Conservation (phyloP, 352 stramenopile genomes). For the Phytophthora foliorum region DNA sequence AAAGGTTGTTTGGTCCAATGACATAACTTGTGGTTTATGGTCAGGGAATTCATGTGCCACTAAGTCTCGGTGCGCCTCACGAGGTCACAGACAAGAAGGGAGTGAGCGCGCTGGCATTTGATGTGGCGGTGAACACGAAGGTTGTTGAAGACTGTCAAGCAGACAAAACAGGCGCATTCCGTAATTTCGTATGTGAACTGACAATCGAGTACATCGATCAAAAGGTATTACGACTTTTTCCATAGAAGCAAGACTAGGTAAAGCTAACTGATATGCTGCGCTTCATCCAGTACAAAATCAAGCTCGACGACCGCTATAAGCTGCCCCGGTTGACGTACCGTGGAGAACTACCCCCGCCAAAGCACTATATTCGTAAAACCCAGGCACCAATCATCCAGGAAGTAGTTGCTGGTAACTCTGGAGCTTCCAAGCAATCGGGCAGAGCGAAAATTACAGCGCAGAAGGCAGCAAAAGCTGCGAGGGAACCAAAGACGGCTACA, state of each 20-base stretch:
- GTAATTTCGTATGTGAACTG: conserved; percentile 87
- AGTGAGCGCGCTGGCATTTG: conserved; percentile 66
- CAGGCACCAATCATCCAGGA: conserved; percentile 82
- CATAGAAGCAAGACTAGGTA: background rate
- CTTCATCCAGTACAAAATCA: conserved; percentile 73
- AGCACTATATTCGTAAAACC: conserved; percentile 85
- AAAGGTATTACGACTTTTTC: conserved; percentile 50
- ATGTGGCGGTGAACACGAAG: conserved; percentile 85
- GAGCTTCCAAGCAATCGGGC: conserved; percentile 20
- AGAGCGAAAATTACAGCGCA: conserved; percentile 16
- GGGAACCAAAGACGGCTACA: conserved; percentile 39
- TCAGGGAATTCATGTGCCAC: conserved; percentile 79
- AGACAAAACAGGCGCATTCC: conserved; percentile 77
- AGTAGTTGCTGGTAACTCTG: conserved; percentile 31
- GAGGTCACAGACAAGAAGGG: conserved; percentile 85
- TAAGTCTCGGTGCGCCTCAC: conserved; percentile 75
- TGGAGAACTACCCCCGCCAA: conserved; percentile 67
- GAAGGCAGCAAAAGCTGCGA: conserved; percentile 3
- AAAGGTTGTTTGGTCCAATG: background rate
- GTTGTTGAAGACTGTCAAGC: conserved; percentile 71
- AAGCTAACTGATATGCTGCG: background rate
- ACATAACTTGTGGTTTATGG: background rate
- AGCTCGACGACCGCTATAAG: conserved; percentile 81
- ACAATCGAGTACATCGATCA: conserved; percentile 86
- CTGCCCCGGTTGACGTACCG: conserved; percentile 76